A percentile compares a stretch with the other conserved stretches of the same genome.
These are phyloP conservation scores for Jamesozyma rosinii DNA, from an alignment of 805 yeast species.

Conservation along the genomic window DNA sequence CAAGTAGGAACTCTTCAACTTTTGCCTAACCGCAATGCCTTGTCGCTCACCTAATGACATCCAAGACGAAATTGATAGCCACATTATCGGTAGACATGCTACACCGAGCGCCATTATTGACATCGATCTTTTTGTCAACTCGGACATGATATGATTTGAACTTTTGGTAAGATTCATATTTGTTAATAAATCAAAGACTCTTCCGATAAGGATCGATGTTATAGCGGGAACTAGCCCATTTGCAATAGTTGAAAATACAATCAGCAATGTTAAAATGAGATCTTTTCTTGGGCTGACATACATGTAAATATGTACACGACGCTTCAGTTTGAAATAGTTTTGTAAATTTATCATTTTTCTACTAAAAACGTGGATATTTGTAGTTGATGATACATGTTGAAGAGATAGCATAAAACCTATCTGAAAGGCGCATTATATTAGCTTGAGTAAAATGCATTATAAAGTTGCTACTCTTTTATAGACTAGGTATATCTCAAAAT, in stretches of 20 bases:
- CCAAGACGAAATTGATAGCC: slow-evolving; percentile 56
- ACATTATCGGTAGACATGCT: slow-evolving; percentile 36
- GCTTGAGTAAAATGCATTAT: neutral
- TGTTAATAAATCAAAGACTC: slow-evolving; percentile 43
- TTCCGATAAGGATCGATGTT: slow-evolving; percentile 57
- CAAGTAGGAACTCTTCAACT: slow-evolving; percentile 39
- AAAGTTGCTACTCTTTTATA: no score
- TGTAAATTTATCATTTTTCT: no score
- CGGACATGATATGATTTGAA: slow-evolving; percentile 41
- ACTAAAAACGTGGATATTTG: no score
- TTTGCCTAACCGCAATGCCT: slow-evolving; percentile 45
- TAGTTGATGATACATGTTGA: no score
- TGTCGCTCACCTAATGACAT: slow-evolving; percentile 64
- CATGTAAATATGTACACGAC: slow-evolving; percentile 15
- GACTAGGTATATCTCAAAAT: neutral
- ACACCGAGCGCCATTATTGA: slow-evolving; percentile 40
- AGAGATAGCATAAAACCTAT: neutral
- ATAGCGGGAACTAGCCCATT: slow-evolving; percentile 54
- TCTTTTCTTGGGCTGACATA: slow-evolving; percentile 20
- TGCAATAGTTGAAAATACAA: slow-evolving; percentile 34
- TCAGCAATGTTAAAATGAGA: slow-evolving; percentile 19
- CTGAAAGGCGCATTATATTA: neutral
- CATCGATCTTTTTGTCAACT: slow-evolving; percentile 34
- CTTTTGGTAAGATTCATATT: neutral
- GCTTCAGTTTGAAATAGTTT: neutral